Conservation (phyloP, 331 rosid genomes). For the Rhamnella rubrinervis region DNA sequence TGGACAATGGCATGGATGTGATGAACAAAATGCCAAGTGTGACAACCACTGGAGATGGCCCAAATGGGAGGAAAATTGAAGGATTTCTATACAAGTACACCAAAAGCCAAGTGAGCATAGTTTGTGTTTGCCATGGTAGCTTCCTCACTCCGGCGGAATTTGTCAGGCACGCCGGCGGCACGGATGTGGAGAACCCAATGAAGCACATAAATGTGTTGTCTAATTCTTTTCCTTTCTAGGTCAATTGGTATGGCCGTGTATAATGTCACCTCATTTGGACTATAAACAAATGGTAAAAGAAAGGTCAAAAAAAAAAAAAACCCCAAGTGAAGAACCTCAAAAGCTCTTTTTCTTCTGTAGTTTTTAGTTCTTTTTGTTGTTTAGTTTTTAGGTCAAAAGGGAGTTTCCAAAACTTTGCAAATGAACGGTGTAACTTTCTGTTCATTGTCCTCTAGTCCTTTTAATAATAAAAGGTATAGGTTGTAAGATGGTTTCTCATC, state of each 20-base stretch:
- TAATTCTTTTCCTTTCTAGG: slow-evolving; percentile 25
- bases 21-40: slow-evolving; percentile 60
- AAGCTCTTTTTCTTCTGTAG: not conserved
- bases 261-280: slow-evolving; percentile 17
- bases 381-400: too few relatives aligned
- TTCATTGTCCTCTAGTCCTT: not conserved
- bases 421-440: not conserved
- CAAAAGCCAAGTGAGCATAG: slow-evolving; percentile 42
- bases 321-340: not conserved
- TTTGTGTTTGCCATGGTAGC: slow-evolving; percentile 77
- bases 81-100: slow-evolving; percentile 63
- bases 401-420: too few relatives aligned
- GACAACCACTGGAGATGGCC: slow-evolving; percentile 64
- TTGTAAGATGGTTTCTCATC: too few relatives aligned
- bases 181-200: slow-evolving; percentile 60
- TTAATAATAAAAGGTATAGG: too few relatives aligned
- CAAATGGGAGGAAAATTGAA: slow-evolving; percentile 56
- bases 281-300: slow-evolving; percentile 4
- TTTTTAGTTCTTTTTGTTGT: not conserved
- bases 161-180: slow-evolving; percentile 66
- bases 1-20: slow-evolving; percentile 33
- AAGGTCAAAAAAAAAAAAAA: too few relatives aligned
- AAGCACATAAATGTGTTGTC: slow-evolving; percentile 52
- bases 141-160: slow-evolving; percentile 70
- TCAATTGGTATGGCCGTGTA: not conserved